Evolutionary conservation across 2,329 filamentous ascomycete species (phyloP).

Genomic region (Beauveria brongniartii): DNA sequence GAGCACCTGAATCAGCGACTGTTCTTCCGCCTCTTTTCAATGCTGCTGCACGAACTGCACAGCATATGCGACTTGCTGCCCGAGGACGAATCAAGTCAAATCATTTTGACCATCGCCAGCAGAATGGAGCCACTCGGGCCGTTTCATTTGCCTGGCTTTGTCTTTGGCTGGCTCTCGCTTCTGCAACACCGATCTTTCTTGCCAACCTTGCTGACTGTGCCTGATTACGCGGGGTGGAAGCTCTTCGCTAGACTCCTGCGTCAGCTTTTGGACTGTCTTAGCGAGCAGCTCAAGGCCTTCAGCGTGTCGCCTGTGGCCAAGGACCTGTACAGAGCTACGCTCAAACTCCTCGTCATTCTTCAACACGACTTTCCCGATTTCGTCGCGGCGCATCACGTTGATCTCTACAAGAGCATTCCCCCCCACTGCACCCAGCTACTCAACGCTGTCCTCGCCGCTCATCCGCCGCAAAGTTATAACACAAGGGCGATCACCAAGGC

Average conservation of each 20-base stretch:
- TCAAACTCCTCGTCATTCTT: slow-evolving; percentile 76
- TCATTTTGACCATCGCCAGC: slow-evolving; percentile 64
- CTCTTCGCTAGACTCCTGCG: slow-evolving; percentile 66
- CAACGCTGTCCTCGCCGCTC: slow-evolving; percentile 80
- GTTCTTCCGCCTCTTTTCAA: slow-evolving; percentile 83
- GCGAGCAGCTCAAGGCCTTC: slow-evolving; percentile 68
- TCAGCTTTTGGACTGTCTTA: slow-evolving; percentile 63
- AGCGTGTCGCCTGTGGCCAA: slow-evolving; percentile 63
- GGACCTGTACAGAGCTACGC: slow-evolving; percentile 74
- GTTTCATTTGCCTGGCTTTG: slow-evolving; percentile 68
- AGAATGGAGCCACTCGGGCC: slow-evolving; percentile 70
- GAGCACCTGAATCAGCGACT: slow-evolving; percentile 81
- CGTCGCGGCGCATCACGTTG: slow-evolving; percentile 76
- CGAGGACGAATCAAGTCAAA: slow-evolving; percentile 55
- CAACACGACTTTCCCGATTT: slow-evolving; percentile 96
- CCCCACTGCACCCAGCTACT: slow-evolving; percentile 79
- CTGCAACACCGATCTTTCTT: slow-evolving; percentile 81
- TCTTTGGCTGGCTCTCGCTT: slow-evolving; percentile 76
- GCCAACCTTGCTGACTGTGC: slow-evolving; percentile 63
- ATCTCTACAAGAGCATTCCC: slow-evolving; percentile 73
- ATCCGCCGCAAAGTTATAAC: slow-evolving; percentile 58
- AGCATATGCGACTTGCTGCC: slow-evolving; percentile 48
- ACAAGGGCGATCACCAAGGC: slow-evolving; percentile 61
- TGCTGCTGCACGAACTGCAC: slow-evolving; percentile 69
- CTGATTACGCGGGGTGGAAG: slow-evolving; percentile 65